phyloP scores from a whole-genome alignment of 768 basidiomycete species.

The Boletus rubropictus region DNA sequence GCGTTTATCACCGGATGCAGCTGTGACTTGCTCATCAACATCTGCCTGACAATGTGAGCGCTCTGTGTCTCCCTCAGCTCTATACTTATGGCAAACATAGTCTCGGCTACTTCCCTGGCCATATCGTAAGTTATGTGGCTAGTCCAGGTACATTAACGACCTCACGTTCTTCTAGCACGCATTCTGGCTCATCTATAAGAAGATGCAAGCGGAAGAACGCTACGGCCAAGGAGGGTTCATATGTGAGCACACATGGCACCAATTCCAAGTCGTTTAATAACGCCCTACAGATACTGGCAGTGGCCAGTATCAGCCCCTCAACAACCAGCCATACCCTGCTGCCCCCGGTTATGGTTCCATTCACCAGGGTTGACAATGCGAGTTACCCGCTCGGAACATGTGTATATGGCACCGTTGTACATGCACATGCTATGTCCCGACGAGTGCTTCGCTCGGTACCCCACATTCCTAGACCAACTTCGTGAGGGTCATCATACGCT shows the following conservation, averaged over 20 bases:
- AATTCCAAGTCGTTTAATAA: background rate
- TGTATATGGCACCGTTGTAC: background rate
- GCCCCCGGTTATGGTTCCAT: slow-evolving; percentile 35
- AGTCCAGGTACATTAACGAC: background rate
- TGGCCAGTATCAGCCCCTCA: slow-evolving; percentile 33
- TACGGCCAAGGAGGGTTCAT: slow-evolving; percentile 73
- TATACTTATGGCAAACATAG: slow-evolving; percentile 30
- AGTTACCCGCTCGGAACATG: background rate
- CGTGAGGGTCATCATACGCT: slow-evolving; percentile 65
- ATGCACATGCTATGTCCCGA: background rate
- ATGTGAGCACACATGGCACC: slow-evolving; percentile 50
- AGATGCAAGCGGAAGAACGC: slow-evolving; percentile 80
- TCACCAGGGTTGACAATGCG: slow-evolving; percentile 8
- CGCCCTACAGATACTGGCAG: slow-evolving; percentile 31
- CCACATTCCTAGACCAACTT: slow-evolving; percentile 26
- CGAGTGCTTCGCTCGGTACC: background rate
- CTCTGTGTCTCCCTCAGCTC: background rate
- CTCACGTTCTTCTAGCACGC: slow-evolving; percentile 47
- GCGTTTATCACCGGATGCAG: slow-evolving; percentile 76
- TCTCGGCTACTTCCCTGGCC: slow-evolving; percentile 72
- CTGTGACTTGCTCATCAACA: slow-evolving; percentile 83
- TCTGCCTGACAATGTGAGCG: slow-evolving; percentile 67
- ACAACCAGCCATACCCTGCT: slow-evolving; percentile 15
- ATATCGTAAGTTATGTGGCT: slow-evolving; percentile 34
- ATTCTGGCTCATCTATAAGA: slow-evolving; percentile 87